Percentiles rank a stretch among this genome's conserved stretches.
phyloP scores from a whole-genome alignment of 495 filamentous ascomycete genomes.

The Penicillium taxi region DNA sequence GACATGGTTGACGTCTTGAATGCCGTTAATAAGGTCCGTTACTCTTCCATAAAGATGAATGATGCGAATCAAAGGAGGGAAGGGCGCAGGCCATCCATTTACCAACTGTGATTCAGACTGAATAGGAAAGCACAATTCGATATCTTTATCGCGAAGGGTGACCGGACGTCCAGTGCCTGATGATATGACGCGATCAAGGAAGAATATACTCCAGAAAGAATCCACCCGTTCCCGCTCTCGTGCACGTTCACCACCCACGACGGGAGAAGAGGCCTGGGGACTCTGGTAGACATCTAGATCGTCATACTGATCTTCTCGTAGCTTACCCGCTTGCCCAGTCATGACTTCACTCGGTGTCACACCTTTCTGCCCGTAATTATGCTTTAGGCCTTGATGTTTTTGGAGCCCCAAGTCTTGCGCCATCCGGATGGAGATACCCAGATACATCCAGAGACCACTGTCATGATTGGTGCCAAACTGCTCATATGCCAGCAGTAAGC shows the following conservation, averaged over 20 bases:
- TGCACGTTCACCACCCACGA: conserved; percentile 36
- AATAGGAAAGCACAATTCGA: conserved; percentile 66
- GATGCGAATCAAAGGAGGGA: conserved; percentile 70
- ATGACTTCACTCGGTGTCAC: conserved; percentile 46
- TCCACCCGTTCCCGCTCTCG: conserved; percentile 68
- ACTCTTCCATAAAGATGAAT: conserved; percentile 77
- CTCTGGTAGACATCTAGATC: conserved; percentile 25
- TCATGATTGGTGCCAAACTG: conserved; percentile 80
- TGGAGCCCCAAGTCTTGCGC: conserved; percentile 76
- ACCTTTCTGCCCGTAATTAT: conserved; percentile 51
- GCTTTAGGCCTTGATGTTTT: conserved; percentile 65
- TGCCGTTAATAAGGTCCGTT: conserved; percentile 76
- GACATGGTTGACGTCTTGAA: conserved; percentile 65
- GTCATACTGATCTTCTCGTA: conserved; percentile 38
- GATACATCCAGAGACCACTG: conserved; percentile 84
- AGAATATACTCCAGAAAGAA: conserved; percentile 81
- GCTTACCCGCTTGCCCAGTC: conserved; percentile 36
- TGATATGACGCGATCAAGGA: conserved; percentile 76
- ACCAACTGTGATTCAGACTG: conserved; percentile 48
- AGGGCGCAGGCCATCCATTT: conserved; percentile 64
- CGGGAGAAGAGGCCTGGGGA: conserved; percentile 13
- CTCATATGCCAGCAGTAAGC: conserved; percentile 73
- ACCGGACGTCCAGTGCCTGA: conserved; percentile 75
- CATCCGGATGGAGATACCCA: conserved; percentile 79
- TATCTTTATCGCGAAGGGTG: conserved; percentile 72